phyloP scores from a whole-genome alignment of 192 early-diverging fungal species.

The Backusella mclennaniae region DNA sequence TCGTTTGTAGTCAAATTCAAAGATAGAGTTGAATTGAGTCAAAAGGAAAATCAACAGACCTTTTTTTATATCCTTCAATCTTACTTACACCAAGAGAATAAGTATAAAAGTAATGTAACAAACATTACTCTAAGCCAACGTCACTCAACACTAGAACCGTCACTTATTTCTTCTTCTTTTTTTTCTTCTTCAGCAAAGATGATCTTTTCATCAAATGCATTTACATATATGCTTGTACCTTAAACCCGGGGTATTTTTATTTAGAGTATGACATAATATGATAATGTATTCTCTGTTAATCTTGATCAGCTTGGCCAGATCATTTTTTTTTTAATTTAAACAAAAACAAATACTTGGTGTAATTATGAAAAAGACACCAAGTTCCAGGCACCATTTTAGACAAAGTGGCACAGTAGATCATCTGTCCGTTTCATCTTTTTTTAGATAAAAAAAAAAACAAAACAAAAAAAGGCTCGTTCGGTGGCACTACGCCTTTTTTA shows the following conservation, averaged over 20 bases:
- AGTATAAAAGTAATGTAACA: not conserved
- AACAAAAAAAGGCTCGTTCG: not conserved
- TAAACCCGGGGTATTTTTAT: not conserved
- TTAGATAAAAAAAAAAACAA: not conserved
- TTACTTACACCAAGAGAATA: not conserved
- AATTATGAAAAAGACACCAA: not conserved
- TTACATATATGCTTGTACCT: not conserved
- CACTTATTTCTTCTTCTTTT: not conserved
- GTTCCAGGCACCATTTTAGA: not conserved
- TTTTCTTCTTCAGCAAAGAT: not conserved
- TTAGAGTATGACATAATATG: not conserved
- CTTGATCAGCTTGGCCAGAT: not conserved
- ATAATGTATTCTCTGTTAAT: not conserved
- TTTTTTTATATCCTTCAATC: not conserved
- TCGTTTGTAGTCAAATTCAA: not conserved
- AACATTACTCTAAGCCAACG: not conserved
- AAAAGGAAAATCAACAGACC: not conserved
- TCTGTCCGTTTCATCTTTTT: not conserved
- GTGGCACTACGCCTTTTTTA: not conserved
- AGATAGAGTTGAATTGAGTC: not conserved
- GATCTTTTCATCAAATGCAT: not conserved
- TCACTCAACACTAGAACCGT: not conserved
- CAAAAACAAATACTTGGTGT: not conserved
- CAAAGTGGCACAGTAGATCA: not conserved
- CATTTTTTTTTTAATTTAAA: not conserved